These are phyloP conservation scores for Linum trigynum DNA, from an alignment of 345 rosid genomes.

Conservation along the genomic window DNA sequence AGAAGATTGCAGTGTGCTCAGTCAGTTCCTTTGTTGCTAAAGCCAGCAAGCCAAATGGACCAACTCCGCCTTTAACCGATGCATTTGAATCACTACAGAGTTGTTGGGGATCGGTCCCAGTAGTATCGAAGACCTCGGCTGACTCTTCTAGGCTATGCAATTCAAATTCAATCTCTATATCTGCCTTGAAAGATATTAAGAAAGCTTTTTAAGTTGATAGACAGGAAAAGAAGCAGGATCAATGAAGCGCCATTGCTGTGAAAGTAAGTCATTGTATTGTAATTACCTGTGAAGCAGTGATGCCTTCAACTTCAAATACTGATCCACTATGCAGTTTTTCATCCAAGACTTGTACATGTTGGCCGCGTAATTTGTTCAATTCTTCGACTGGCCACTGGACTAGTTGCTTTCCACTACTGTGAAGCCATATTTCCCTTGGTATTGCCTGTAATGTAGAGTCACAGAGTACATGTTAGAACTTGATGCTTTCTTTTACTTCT, in stretches of 20 bases:
- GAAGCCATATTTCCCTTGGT: not conserved
- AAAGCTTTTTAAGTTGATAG: too few species aligned
- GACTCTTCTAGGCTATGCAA: conserved; percentile 19
- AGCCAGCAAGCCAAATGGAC: conserved; percentile 59
- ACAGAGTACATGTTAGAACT: not conserved
- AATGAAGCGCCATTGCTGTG: too few species aligned
- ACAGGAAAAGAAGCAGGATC: too few species aligned
- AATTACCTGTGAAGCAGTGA: conserved; percentile 3
- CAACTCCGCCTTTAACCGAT: conserved; percentile 28
- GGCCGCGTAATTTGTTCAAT: not conserved
- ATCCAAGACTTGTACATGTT: not conserved
- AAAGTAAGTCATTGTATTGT: too few species aligned
- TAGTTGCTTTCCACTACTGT: conserved; percentile 1
- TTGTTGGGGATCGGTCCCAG: conserved; percentile 28
- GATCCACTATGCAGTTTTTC: not conserved
- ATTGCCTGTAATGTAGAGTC: conserved; percentile 7
- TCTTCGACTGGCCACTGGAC: conserved; percentile 6
- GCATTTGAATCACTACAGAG: conserved; percentile 32
- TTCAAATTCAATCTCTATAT: conserved; percentile 43
- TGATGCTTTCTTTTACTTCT: too few species aligned
- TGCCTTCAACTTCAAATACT: conserved; percentile 1
- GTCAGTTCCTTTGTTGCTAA: conserved; percentile 45
- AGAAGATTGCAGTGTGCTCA: conserved; percentile 56
- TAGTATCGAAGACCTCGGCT: conserved; percentile 25
- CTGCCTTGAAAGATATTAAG: conserved; percentile 15